A percentile compares a stretch with the other conserved stretches of the same genome.
These are phyloP conservation scores for Clathrospora elynae DNA, from an alignment of 2,329 filamentous ascomycete species.

Conservation along the genomic window DNA sequence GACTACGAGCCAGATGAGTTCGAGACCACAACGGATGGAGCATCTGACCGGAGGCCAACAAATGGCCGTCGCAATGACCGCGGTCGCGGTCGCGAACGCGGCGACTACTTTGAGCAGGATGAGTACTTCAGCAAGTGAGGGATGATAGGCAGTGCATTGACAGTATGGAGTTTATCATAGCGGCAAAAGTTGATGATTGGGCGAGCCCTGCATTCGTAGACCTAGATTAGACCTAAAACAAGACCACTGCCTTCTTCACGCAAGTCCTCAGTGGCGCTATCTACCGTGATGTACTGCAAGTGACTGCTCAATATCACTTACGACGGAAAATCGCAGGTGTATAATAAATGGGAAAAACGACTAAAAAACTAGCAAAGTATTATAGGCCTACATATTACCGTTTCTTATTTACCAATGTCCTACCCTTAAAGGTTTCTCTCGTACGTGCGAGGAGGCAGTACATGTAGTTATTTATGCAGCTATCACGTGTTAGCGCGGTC, in stretches of 20 bases:
- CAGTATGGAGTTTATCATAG: constrained; percentile 4
- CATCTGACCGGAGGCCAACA: constrained; percentile 26
- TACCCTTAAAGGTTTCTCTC: background rate
- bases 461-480: no score
- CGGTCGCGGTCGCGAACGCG: constrained; percentile 19
- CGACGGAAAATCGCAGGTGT: no score
- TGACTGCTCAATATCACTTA: no score
- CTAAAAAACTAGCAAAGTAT: no score
- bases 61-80: constrained; percentile 30
- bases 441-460: no score
- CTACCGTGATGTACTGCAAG: no score
- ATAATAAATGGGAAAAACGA: no score
- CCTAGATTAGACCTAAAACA: constrained; percentile 30
- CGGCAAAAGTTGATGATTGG: constrained; percentile 11
- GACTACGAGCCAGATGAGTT: constrained; percentile 66
- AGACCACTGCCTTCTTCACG: background rate
- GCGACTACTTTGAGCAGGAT: constrained; percentile 41
- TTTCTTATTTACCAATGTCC: background rate
- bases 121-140: constrained; percentile 33
- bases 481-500: constrained; percentile 23
- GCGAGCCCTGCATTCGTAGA: constrained; percentile 23
- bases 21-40: constrained; percentile 60
- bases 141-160: background rate
- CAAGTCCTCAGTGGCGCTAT: background rate
- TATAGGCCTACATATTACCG: background rate